phyloP scores from a whole-genome alignment of 2,329 filamentous ascomycete species.

The Neonectria coccinea region DNA sequence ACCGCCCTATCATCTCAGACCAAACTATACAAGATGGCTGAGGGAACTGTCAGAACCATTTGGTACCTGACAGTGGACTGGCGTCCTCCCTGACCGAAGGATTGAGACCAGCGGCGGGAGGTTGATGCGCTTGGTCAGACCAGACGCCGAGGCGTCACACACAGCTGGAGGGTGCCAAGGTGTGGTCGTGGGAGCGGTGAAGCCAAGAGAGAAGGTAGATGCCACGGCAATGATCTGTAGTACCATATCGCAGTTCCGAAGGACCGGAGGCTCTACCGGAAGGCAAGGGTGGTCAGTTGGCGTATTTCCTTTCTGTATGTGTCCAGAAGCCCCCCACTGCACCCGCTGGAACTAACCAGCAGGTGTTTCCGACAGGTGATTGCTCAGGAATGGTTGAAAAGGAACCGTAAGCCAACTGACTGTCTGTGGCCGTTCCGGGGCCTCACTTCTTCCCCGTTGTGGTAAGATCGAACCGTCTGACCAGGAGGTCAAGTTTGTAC shows the following conservation, averaged over 20 bases:
- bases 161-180: conserved; percentile 55
- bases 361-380: conserved; percentile 59
- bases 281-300: conserved; percentile 52
- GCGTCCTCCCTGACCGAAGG: conserved; percentile 61
- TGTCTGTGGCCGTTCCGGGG: conserved; percentile 61
- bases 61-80: conserved; percentile 54
- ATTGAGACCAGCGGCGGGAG: conserved; percentile 56
- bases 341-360: conserved; percentile 44
- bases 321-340: conserved; percentile 55
- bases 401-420: conserved; percentile 57
- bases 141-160: conserved; percentile 60
- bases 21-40: conserved; percentile 55
- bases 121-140: conserved; percentile 70
- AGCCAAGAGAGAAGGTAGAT: conserved; percentile 41
- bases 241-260: conserved; percentile 47
- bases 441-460: conserved; percentile 54
- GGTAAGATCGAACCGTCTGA: conserved; percentile 38
- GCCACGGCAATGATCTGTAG: conserved; percentile 31
- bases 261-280: conserved; percentile 58
- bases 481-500: conserved; percentile 35
- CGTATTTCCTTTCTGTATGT: conserved; percentile 66
- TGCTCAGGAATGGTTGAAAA: conserved; percentile 40
- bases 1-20: conserved; percentile 74
- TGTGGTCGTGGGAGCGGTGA: conserved; percentile 56
- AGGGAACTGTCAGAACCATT: conserved; percentile 57